A percentile compares a stretch with the other conserved stretches of the same genome.
Conservation (phyloP, 2,329 filamentous ascomycete species). For the Samsoniella hepiali region DNA sequence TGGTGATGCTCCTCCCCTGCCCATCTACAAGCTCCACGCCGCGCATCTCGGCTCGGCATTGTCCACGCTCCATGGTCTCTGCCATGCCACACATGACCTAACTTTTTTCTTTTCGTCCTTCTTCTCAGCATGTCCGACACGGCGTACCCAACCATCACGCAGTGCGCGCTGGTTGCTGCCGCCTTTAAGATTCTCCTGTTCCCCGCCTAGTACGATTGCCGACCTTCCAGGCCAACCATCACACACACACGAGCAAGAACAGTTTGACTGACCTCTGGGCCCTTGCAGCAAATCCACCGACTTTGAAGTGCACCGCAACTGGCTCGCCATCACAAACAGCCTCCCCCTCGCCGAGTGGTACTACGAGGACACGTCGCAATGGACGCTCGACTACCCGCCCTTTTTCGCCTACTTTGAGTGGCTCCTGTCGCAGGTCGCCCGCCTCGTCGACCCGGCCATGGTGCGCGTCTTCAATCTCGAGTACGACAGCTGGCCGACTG, state of each 20-base stretch:
- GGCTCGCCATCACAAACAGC: conserved; percentile 92
- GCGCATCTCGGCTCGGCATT: conserved; percentile 6
- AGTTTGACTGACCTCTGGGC: not conserved
- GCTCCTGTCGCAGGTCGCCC: conserved; percentile 77
- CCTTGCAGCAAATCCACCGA: conserved; percentile 86
- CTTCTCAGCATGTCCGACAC: conserved; percentile 61
- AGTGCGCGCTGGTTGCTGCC: conserved; percentile 81
- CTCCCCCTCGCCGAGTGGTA: conserved; percentile 90
- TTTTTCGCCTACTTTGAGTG: conserved; percentile 99
- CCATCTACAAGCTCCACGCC: not conserved
- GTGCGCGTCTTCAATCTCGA: conserved; percentile 74
- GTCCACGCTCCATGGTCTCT: not conserved
- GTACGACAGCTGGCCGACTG: conserved; percentile 88
- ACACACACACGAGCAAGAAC: not conserved
- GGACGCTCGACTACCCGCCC: conserved; percentile 97
- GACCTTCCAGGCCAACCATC: not conserved
- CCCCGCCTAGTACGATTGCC: conserved; percentile 77
- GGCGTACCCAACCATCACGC: conserved; percentile 78
- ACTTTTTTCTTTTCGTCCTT: not conserved
- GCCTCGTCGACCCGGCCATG: conserved; percentile 76
- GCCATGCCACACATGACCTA: conserved; percentile 4
- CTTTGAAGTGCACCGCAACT: conserved; percentile 98
- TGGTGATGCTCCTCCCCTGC: conserved; percentile 1
- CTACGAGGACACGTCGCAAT: conserved; percentile 96
- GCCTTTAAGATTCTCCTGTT: conserved; percentile 91